These are phyloP conservation scores for Rhizoctonia solani DNA, from an alignment of 1,284 basidiomycete species.

Conservation along the genomic window DNA sequence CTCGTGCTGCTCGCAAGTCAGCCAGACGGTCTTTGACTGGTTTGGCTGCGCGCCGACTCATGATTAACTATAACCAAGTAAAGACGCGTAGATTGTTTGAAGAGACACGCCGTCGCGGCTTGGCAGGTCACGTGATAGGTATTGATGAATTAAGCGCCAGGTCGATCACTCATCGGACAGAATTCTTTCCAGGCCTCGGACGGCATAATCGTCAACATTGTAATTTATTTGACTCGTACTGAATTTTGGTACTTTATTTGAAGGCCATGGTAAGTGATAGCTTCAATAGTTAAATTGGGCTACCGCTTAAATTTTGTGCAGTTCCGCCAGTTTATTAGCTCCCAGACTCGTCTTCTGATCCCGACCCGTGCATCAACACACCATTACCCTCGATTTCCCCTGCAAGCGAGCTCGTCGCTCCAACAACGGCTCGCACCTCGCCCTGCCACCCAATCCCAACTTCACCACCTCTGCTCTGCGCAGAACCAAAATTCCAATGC, in stretches of 20 bases:
- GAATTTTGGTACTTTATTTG: no score
- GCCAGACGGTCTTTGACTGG: slow-evolving; percentile 45
- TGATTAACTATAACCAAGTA: not conserved
- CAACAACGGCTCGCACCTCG: not conserved
- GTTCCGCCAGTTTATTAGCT: slow-evolving; percentile 18
- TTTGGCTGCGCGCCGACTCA: slow-evolving; percentile 19
- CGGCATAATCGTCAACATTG: no score
- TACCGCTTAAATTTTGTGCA: not conserved
- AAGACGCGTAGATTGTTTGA: not conserved
- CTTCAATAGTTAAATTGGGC: not conserved
- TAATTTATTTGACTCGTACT: no score
- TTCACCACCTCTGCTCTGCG: not conserved
- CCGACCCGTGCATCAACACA: not conserved
- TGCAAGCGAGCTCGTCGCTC: slow-evolving; percentile 18
- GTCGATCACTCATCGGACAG: no score
- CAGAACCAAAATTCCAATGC: not conserved
- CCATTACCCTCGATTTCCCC: slow-evolving; percentile 18
- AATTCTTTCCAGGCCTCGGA: no score
- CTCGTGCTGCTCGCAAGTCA: slow-evolving; percentile 50
- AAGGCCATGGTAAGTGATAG: not conserved
- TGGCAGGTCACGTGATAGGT: not conserved
- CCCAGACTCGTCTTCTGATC: slow-evolving; percentile 4
- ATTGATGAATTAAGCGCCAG: no score
- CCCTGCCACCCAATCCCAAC: not conserved
- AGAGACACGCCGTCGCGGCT: slow-evolving; percentile 19